These are phyloP conservation scores for Fusarium buxicola DNA, from an alignment of 2,329 filamentous ascomycete genomes.

Conservation along the genomic window DNA sequence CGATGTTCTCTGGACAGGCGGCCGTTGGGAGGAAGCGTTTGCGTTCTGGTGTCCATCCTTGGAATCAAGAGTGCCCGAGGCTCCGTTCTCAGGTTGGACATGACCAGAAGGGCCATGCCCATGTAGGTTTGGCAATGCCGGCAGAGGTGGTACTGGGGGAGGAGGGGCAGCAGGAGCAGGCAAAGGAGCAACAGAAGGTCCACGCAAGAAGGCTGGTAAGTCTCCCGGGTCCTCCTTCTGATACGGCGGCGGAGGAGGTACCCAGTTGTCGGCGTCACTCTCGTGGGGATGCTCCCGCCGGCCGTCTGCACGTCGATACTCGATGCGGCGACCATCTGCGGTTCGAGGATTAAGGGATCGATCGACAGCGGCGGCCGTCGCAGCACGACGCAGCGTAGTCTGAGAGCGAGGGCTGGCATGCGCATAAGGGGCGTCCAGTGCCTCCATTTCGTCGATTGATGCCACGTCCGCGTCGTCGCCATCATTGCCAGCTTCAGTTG, in stretches of 20 bases:
- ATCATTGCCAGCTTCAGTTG: conserved; percentile 43
- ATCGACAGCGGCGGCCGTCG: conserved; percentile 80
- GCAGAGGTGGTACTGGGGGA: conserved; percentile 37
- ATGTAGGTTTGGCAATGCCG: conserved; percentile 17
- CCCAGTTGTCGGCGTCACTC: conserved; percentile 90
- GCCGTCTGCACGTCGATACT: conserved; percentile 77
- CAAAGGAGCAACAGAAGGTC: conserved; percentile 56
- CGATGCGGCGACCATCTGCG: conserved; percentile 63
- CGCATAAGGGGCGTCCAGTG: conserved; percentile 77
- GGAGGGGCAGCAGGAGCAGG: conserved; percentile 43
- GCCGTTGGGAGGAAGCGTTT: conserved; percentile 24
- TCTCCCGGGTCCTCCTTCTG: conserved; percentile 71
- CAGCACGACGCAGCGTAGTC: conserved; percentile 77
- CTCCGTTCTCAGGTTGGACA: conserved; percentile 1
- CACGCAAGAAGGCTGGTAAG: conserved; percentile 66
- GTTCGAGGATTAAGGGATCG: conserved; percentile 73
- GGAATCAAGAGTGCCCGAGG: conserved; percentile 1
- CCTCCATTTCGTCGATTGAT: conserved; percentile 68
- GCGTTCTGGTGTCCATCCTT: conserved; percentile 18
- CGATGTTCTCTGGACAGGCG: conserved; percentile 49
- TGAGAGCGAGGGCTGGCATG: conserved; percentile 78
- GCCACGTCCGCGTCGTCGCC: conserved; percentile 58
- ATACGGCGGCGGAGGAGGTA: conserved; percentile 86
- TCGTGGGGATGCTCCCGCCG: conserved; percentile 82
- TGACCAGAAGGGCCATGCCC: background rate